Conservation (phyloP, 495 filamentous ascomycete genomes). For the Sordaria brevicollis region DNA sequence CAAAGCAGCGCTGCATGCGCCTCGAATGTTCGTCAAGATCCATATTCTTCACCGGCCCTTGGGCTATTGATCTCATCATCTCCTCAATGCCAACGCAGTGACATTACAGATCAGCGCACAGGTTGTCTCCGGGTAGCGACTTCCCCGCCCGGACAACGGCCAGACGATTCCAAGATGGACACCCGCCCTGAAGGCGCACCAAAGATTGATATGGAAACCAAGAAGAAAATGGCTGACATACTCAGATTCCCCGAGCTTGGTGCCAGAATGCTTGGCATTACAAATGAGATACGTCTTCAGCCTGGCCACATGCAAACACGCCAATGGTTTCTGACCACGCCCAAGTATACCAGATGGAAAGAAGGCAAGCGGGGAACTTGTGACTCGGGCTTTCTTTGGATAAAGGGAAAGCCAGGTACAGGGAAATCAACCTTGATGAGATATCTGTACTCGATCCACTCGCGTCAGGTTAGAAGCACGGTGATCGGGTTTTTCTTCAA, state of each 20-base stretch:
- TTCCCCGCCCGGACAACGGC: too few relatives aligned
- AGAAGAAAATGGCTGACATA: not conserved
- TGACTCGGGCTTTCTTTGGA: not conserved
- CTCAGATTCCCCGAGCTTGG: not conserved
- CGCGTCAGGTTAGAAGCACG: not conserved
- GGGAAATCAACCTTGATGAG: constrained; percentile 5
- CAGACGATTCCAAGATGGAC: too few relatives aligned
- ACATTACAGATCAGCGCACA: too few relatives aligned
- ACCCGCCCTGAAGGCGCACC: not conserved
- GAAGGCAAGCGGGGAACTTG: not conserved
- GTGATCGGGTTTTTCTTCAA: constrained; percentile 10
- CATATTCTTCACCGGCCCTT: too few relatives aligned
- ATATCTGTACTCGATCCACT: not conserved
- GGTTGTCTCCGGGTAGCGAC: too few relatives aligned
- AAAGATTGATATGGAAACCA: not conserved
- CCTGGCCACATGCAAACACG: not conserved
- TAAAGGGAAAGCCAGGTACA: not conserved
- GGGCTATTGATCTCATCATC: too few relatives aligned
- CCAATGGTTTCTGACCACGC: not conserved
- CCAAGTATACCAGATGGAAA: not conserved
- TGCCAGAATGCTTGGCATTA: not conserved
- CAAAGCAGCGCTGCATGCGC: too few relatives aligned
- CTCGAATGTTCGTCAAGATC: too few relatives aligned
- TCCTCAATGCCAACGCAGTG: too few relatives aligned
- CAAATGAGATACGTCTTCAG: too few relatives aligned